A percentile compares a stretch with the other conserved stretches of the same genome.
Evolutionary conservation across 2,329 filamentous ascomycete genomes (phyloP).

Genomic region (Penicillium paneum): DNA sequence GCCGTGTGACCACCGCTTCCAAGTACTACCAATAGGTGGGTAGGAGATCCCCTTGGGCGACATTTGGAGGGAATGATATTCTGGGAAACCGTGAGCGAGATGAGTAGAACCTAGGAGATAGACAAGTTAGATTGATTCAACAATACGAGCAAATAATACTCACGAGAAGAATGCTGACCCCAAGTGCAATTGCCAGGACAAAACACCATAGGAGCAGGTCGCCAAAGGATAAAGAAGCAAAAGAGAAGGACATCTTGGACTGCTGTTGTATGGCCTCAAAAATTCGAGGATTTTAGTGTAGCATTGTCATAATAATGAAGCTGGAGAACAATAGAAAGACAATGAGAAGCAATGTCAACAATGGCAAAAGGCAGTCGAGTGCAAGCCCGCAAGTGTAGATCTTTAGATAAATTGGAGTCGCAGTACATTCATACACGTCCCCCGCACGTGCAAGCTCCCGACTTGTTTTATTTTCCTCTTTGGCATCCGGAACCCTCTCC

Average conservation of each 20-base stretch:
- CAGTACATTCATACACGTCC: conserved; percentile 18
- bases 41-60: conserved; percentile 34
- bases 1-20: conserved; percentile 93
- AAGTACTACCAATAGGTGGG: conserved; percentile 74
- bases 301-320: not conserved
- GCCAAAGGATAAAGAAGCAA: not conserved
- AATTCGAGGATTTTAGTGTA: not conserved
- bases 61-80: conserved; percentile 29
- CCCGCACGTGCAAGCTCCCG: conserved; percentile 11
- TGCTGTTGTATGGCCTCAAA: not conserved
- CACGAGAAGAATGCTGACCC: not conserved
- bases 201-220: not conserved
- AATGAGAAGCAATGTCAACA: not conserved
- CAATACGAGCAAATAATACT: not conserved
- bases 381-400: not conserved
- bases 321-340: not conserved
- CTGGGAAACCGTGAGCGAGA: conserved; percentile 30
- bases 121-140: conserved; percentile 9
- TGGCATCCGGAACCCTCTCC: conserved; percentile 4
- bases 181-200: not conserved
- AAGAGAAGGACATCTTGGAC: not conserved
- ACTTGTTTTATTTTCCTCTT: conserved; percentile 16
- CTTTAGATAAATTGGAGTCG: conserved; percentile 8
- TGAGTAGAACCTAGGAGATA: conserved; percentile 23
- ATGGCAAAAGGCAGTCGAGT: not conserved